phyloP scores from a whole-genome alignment of 2,329 filamentous ascomycete genomes.

The Cadophora malorum region DNA sequence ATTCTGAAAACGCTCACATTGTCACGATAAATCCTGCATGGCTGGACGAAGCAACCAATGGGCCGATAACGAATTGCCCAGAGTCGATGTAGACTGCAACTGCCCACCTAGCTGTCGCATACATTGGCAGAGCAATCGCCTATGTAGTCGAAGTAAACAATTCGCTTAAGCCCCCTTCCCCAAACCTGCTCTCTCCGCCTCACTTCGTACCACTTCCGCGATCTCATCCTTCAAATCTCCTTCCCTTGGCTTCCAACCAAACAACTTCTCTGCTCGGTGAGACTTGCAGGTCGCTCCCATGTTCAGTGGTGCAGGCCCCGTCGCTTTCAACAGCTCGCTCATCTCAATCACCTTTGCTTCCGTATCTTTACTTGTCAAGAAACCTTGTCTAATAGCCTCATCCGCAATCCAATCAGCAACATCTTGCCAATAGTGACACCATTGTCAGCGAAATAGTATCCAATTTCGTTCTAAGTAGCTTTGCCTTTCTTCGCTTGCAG shows the following conservation, averaged over 20 bases:
- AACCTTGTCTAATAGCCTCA: conserved; percentile 60
- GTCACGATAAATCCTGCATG: no score
- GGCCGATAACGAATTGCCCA: no score
- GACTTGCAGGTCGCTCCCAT: not conserved
- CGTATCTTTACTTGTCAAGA: not conserved
- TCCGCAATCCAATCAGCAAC: conserved; percentile 61
- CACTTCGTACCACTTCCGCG: not conserved
- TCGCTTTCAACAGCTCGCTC: not conserved
- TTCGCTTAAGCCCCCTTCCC: not conserved
- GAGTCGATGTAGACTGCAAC: no score
- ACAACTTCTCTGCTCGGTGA: not conserved
- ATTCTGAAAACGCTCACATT: not conserved
- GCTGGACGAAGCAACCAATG: no score
- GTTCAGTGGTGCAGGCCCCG: not conserved
- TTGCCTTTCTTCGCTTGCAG: conserved; percentile 44
- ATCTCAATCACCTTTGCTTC: not conserved
- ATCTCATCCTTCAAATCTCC: not conserved
- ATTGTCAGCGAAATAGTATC: conserved; percentile 72
- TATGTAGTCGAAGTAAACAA: not conserved
- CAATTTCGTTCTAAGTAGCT: conserved; percentile 60
- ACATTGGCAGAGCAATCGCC: no score
- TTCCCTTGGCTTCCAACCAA: not conserved
- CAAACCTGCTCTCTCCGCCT: not conserved
- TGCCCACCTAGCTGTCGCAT: no score
- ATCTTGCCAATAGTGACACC: conserved; percentile 70